Conservation (phyloP, 1,284 basidiomycete species). For the Sparassis latifolia region DNA sequence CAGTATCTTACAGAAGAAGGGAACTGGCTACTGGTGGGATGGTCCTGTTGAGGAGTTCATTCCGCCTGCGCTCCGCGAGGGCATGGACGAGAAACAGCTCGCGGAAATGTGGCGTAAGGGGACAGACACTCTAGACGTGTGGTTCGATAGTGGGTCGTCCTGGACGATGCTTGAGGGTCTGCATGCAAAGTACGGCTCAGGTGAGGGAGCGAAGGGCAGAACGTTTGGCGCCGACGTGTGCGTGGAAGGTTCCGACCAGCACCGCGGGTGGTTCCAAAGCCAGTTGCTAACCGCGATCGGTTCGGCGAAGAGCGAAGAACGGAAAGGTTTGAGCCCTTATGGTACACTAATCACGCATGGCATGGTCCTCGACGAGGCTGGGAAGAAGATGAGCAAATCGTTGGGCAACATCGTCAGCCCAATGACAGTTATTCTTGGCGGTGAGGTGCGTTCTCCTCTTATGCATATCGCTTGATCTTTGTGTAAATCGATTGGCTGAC, state of each 20-base stretch:
- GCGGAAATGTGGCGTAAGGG: constrained; percentile 64
- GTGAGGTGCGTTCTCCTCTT: constrained; percentile 46
- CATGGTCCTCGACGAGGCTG: constrained; percentile 89
- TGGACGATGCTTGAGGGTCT: constrained; percentile 74
- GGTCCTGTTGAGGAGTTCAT: constrained; percentile 83
- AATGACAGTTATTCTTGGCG: constrained; percentile 74
- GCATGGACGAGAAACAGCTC: constrained; percentile 34
- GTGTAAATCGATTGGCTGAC: background rate
- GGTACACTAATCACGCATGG: constrained; percentile 89
- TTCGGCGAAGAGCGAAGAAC: constrained; percentile 28
- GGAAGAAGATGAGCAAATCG: constrained; percentile 99
- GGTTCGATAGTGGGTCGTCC: constrained; percentile 97
- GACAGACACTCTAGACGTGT: constrained; percentile 96
- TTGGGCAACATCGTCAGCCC: constrained; percentile 91
- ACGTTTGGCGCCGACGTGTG: constrained; percentile 75
- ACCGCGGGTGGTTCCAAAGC: constrained; percentile 99
- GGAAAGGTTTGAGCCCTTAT: constrained; percentile 58
- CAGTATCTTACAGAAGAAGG: constrained; percentile 62
- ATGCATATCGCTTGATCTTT: background rate
- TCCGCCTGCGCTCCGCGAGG: constrained; percentile 44
- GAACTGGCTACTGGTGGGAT: constrained; percentile 88
- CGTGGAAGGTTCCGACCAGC: constrained; percentile 95
- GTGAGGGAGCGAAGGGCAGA: constrained; percentile 3
- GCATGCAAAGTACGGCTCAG: constrained; percentile 12
- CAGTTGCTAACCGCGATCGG: constrained; percentile 83